These are phyloP conservation scores for Phytophthora pisi DNA, from an alignment of 352 stramenopile genomes.

Conservation along the genomic window DNA sequence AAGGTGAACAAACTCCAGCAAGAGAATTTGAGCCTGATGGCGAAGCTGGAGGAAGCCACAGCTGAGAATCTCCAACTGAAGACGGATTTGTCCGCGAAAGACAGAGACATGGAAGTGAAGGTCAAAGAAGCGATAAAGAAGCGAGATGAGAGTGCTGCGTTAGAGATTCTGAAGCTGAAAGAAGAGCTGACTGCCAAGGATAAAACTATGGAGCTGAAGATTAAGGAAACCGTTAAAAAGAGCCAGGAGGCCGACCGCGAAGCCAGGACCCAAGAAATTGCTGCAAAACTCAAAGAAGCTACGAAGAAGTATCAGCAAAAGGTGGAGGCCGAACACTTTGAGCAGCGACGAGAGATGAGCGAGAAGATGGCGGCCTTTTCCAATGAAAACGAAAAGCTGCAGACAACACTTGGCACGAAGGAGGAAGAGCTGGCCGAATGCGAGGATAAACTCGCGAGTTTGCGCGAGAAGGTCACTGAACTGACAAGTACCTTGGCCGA, in stretches of 20 bases:
- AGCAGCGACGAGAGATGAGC: constrained; percentile 42
- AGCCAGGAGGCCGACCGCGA: constrained; percentile 16
- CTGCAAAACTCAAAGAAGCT: constrained; percentile 33
- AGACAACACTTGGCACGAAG: constrained; percentile 20
- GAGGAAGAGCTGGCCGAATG: constrained; percentile 29
- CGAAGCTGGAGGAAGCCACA: constrained; percentile 23
- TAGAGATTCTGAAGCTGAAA: constrained; percentile 17
- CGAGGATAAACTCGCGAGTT: constrained; percentile 29
- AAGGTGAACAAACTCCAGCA: constrained; percentile 28
- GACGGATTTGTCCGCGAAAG: constrained; percentile 30
- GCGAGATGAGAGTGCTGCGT: constrained; percentile 10
- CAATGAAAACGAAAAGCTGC: constrained; percentile 37
- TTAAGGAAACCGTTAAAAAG: constrained; percentile 29
- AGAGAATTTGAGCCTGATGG: constrained; percentile 38
- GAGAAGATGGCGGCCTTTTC: constrained; percentile 40
- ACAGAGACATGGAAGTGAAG: constrained; percentile 20
- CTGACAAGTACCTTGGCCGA: background rate
- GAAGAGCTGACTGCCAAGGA: constrained; percentile 28
- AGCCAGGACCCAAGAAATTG: constrained; percentile 22
- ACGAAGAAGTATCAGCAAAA: constrained; percentile 40
- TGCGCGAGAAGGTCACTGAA: constrained; percentile 24
- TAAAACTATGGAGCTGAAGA: constrained; percentile 19
- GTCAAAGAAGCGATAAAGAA: constrained; percentile 20
- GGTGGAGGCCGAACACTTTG: constrained; percentile 40
- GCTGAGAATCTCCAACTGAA: constrained; percentile 33